These are phyloP conservation scores for Hebeloma cylindrosporum DNA, from an alignment of 768 basidiomycete species.

Conservation along the genomic window DNA sequence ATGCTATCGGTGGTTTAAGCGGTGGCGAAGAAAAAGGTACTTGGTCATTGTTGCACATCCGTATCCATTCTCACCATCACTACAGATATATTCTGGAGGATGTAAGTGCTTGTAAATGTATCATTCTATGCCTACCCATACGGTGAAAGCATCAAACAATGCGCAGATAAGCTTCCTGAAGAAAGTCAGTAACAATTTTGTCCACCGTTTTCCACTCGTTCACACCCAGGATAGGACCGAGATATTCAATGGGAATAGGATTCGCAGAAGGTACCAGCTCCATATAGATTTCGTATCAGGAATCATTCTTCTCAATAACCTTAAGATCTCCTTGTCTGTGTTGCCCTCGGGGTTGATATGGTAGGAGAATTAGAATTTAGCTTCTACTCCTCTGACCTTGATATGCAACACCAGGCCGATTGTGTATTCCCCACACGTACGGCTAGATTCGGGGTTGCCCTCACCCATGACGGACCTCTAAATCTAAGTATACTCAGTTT, in stretches of 20 bases:
- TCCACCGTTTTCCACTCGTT: constrained; percentile 1
- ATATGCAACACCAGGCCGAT: constrained; percentile 66
- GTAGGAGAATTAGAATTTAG: constrained; percentile 35
- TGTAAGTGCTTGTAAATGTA: no score
- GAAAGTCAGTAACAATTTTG: constrained; percentile 54
- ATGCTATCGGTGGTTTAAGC: constrained; percentile 87
- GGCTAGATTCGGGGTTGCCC: constrained; percentile 86
- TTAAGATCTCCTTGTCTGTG: constrained; percentile 83
- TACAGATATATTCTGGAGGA: constrained; percentile 81
- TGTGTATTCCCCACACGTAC: constrained; percentile 94
- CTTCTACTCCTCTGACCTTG: neutral
- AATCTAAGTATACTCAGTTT: constrained; percentile 65
- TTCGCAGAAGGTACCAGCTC: constrained; percentile 88
- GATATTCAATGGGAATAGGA: constrained; percentile 92
- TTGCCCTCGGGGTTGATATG: constrained; percentile 93
- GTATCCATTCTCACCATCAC: neutral
- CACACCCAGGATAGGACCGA: constrained; percentile 54
- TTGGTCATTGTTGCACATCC: constrained; percentile 5
- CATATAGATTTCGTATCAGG: no score
- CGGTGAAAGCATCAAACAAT: constrained; percentile 68
- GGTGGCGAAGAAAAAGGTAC: constrained; percentile 91
- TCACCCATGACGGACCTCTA: constrained; percentile 78
- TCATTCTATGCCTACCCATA: neutral
- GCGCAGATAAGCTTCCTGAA: constrained; percentile 72
- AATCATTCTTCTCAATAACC: neutral